Base-by-base conservation (phyloP, 257 asterid species). In the Nicotiana paniculata region DNA sequence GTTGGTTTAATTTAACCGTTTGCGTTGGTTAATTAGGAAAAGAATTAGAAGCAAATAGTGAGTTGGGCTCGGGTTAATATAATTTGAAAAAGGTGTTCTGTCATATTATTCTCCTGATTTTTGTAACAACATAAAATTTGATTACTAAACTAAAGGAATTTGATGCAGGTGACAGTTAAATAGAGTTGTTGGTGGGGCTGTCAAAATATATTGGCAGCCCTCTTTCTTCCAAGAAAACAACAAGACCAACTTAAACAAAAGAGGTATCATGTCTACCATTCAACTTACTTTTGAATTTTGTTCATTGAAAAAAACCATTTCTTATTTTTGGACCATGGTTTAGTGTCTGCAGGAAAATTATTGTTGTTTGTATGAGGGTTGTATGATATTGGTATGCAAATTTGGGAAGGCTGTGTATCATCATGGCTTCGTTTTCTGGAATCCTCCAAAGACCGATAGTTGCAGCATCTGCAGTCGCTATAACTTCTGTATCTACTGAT, bases 381-480 rank as follows among this genome's bases (percentile, higher is more conserved):
- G 32, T 58, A 35, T 86, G 81, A 28, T 66, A 33, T 32, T 75
- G 77, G 63, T 24, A 39, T 83, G 85, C 72, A n/a, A 55, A 18
- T 17, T 80, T 24, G 59, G 66, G 63, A 72, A 28, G 21, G 55
- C 33, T 21, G 13, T 9, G 9, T 13, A 53, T 53, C 18, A 53
- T 48, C 53, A 95, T 96, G 99, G 97, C 87, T 85, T 92, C 91
- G 80, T 91, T 92, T 57, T 90, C 93, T 68, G 98, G 98, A 83
- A 75, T 86, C 84, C 83, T 91, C 75, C 95, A 93, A 69, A 91
- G 98, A 88, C 98, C 97, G 6, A 89, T 93, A 72, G 82, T 94
- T 75, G 99, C 97, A 46, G 99, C 97, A 80, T 93, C 97, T 67
- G 97, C 97, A 3, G 88, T 91, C 39, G 95, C 97, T 24, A 76